These are phyloP conservation scores for Cornus controversa DNA, from an alignment of 148 eudicot species.

Conservation along the genomic window DNA sequence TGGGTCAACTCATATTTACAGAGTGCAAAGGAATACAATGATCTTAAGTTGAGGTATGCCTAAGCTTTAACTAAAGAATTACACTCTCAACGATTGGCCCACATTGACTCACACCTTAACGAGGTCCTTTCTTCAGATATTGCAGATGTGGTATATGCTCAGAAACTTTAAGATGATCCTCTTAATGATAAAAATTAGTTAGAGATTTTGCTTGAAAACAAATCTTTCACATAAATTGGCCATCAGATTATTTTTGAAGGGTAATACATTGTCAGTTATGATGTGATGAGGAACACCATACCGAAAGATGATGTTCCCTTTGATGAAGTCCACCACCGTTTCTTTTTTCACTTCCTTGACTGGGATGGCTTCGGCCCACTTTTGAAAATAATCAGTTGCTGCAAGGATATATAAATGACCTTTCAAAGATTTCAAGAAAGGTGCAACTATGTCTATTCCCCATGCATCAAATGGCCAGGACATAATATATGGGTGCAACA, in stretches of 20 bases:
- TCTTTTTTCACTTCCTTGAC: slow-evolving; percentile 5
- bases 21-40: no score
- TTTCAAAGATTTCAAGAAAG: not conserved
- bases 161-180: no score
- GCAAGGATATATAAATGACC: not conserved
- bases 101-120: no score
- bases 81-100: no score
- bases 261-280: not conserved
- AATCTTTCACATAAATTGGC: not conserved
- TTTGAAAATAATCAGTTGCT: not conserved
- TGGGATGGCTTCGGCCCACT: slow-evolving; percentile 9
- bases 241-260: slow-evolving; percentile 3
- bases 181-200: no score
- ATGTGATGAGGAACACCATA: slow-evolving; percentile 11
- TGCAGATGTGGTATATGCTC: no score
- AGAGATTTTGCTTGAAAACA: not conserved
- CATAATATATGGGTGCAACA: not conserved
- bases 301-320: not conserved
- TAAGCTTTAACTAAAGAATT: no score
- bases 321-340: slow-evolving; percentile 10
- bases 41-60: no score
- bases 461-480: slow-evolving; percentile 6
- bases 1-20: no score
- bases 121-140: no score
- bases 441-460: slow-evolving; percentile 9